Conservation (phyloP, 345 rosid species). For the Cardiospermum halicacabum region DNA sequence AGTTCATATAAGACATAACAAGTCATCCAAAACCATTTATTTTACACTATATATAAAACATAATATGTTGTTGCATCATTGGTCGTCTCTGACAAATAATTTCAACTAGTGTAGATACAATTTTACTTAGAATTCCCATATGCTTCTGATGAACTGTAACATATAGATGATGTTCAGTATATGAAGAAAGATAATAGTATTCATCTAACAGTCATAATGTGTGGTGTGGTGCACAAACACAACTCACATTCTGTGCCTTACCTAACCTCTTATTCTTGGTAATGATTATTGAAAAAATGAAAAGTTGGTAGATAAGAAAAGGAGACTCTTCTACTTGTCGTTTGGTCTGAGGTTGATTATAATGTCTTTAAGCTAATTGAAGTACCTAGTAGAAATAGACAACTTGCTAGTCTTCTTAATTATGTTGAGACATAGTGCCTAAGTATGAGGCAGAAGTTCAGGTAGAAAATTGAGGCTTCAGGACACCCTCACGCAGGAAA, state of each 20-base stretch:
- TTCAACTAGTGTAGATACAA: neutral
- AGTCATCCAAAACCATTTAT: neutral
- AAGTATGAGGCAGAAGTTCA: neutral
- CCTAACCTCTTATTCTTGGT: neutral
- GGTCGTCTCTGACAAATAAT: neutral
- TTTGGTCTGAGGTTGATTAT: too few species aligned
- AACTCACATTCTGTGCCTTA: neutral
- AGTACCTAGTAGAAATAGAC: neutral
- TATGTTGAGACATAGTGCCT: neutral
- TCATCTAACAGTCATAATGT: neutral
- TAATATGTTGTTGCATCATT: neutral
- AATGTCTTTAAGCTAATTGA: neutral
- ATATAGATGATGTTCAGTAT: neutral
- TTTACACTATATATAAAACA: neutral
- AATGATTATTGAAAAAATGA: too few species aligned
- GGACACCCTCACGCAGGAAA: neutral
- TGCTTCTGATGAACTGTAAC: neutral
- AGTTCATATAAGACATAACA: neutral
- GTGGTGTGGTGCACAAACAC: neutral
- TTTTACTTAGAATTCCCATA: too few species aligned
- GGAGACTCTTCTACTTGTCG: too few species aligned
- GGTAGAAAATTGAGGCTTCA: neutral
- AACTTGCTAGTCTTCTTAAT: too few species aligned
- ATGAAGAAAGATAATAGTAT: neutral
- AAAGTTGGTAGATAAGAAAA: too few species aligned